phyloP scores from a whole-genome alignment of 257 asterid species.

The Vinca minor region DNA sequence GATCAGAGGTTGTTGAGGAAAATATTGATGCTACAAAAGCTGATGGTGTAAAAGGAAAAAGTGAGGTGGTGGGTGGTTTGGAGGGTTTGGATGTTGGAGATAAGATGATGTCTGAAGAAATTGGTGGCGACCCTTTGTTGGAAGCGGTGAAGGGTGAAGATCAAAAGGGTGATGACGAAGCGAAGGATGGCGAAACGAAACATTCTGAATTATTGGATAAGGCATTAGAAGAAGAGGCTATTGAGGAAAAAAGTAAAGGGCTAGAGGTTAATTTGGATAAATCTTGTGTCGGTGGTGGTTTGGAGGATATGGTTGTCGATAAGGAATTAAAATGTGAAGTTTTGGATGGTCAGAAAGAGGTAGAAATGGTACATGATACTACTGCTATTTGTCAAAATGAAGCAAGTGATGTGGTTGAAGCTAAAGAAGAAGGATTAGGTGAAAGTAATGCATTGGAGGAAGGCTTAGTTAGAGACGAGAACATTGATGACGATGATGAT shows the following conservation, averaged over 20 bases:
- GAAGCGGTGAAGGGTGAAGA: too few relatives aligned
- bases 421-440: conserved; percentile 12
- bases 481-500: conserved; percentile 53
- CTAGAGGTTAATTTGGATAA: background rate
- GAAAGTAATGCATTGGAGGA: conserved; percentile 17
- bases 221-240: too few relatives aligned
- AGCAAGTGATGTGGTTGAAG: conserved; percentile 6
- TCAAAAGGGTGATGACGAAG: background rate
- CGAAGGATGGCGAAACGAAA: background rate
- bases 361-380: conserved; percentile 13
- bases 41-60: conserved; percentile 17
- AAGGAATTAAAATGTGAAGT: background rate
- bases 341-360: conserved; percentile 3
- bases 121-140: background rate
- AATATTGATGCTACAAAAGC: conserved; percentile 9
- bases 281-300: background rate
- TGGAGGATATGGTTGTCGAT: conserved; percentile 7
- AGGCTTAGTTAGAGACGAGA: conserved; percentile 15
- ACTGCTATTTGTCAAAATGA: conserved; percentile 17
- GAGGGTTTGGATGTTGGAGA: conserved; percentile 16
- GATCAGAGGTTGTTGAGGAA: conserved; percentile 11
- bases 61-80: background rate
- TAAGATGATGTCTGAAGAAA: background rate
- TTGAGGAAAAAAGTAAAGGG: too few relatives aligned
- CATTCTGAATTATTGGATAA: background rate